Conservation (phyloP, 768 basidiomycete species). For the Lenzites betulinus region DNA sequence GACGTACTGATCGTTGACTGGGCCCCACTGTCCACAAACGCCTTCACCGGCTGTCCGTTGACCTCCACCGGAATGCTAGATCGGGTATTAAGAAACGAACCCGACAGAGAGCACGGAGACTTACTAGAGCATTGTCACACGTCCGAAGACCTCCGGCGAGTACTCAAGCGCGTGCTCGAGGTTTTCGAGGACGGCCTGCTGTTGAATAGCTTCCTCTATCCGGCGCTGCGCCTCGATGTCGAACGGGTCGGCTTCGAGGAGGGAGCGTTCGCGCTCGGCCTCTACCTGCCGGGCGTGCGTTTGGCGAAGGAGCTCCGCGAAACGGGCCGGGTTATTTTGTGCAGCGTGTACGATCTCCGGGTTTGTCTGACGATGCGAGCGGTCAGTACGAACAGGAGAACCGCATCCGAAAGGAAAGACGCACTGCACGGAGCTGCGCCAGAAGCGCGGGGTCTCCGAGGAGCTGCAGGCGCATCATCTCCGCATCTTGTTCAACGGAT, state of each 20-base stretch:
- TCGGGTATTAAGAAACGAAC: neutral
- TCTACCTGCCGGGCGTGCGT: slow-evolving; percentile 55
- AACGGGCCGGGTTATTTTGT: slow-evolving; percentile 65
- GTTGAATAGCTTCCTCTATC: slow-evolving; percentile 92
- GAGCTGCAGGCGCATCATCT: slow-evolving; percentile 88
- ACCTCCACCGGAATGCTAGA: slow-evolving; percentile 87
- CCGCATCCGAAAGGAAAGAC: slow-evolving; percentile 24
- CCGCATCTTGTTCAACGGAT: slow-evolving; percentile 74
- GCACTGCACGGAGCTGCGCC: slow-evolving; percentile 67
- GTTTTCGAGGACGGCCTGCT: slow-evolving; percentile 89
- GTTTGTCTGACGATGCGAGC: slow-evolving; percentile 55
- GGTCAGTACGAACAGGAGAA: neutral
- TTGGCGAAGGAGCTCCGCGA: slow-evolving; percentile 71
- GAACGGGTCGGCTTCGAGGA: slow-evolving; percentile 85
- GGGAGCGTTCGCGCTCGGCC: slow-evolving; percentile 62
- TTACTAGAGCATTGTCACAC: slow-evolving; percentile 96
- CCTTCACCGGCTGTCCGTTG: slow-evolving; percentile 87
- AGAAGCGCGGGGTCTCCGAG: slow-evolving; percentile 84
- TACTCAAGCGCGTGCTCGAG: slow-evolving; percentile 93
- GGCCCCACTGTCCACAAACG: slow-evolving; percentile 98
- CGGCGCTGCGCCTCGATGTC: slow-evolving; percentile 88
- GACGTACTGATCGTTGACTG: slow-evolving; percentile 92
- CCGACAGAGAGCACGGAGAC: slow-evolving; percentile 33
- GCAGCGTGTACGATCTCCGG: slow-evolving; percentile 83
- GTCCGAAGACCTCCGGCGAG: slow-evolving; percentile 90